Evolutionary conservation across 192 early-diverging fungal species (phyloP).

Genomic region (Dissophora ornata): DNA sequence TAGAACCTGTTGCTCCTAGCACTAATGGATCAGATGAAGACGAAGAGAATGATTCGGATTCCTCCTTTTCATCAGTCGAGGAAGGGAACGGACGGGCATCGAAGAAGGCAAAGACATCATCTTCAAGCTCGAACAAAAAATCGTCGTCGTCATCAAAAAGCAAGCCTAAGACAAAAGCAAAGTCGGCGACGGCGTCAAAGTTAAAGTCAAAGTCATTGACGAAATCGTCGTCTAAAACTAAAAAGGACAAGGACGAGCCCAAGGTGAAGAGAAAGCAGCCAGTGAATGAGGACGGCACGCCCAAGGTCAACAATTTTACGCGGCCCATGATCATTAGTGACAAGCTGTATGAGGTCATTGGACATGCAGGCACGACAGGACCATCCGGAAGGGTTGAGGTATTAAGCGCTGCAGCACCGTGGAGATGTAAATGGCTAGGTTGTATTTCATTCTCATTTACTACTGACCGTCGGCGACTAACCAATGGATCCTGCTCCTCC

Average conservation of each 20-base stretch:
- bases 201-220: slow-evolving; percentile 9
- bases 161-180: slow-evolving; percentile 23
- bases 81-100: slow-evolving; percentile 6
- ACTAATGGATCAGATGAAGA: slow-evolving; percentile 17
- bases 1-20: slow-evolving; percentile 17
- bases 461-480: too few species aligned
- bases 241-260: slow-evolving; percentile 20
- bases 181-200: slow-evolving; percentile 35
- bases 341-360: slow-evolving; percentile 55
- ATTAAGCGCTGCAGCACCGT: neutral
- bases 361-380: slow-evolving; percentile 50
- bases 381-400: slow-evolving; percentile 59
- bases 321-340: slow-evolving; percentile 35
- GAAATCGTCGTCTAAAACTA: neutral
- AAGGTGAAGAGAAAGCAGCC: slow-evolving; percentile 32
- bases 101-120: slow-evolving; percentile 20
- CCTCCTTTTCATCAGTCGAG: slow-evolving; percentile 19
- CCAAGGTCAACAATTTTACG: slow-evolving; percentile 28
- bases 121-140: slow-evolving; percentile 18
- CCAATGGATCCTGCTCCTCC: too few species aligned
- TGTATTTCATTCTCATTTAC: too few species aligned
- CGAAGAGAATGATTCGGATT: slow-evolving; percentile 16
- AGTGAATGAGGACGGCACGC: slow-evolving; percentile 37
- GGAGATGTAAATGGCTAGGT: too few species aligned
- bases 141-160: neutral